phyloP scores from a whole-genome alignment of 2,329 filamentous ascomycete genomes.

The Pezicula carpinea region DNA sequence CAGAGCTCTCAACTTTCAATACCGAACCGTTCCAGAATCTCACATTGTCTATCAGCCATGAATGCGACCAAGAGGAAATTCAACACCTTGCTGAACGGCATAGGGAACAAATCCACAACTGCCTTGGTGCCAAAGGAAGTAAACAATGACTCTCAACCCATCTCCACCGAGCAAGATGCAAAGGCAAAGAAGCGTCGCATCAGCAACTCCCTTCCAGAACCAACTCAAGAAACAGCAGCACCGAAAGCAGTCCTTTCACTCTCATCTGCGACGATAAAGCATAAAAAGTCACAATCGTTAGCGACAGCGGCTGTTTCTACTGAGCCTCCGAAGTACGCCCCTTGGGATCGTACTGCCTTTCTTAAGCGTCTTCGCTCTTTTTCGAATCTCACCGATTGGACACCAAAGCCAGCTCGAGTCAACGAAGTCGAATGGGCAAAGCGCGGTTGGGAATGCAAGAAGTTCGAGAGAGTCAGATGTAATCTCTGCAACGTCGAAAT shows the following conservation, averaged over 20 bases:
- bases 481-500: slow-evolving; percentile 80
- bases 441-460: slow-evolving; percentile 82
- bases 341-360: slow-evolving; percentile 79
- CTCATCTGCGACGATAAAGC: slow-evolving; percentile 12
- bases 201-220: slow-evolving; percentile 10
- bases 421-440: slow-evolving; percentile 95
- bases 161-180: slow-evolving; percentile 20
- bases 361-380: slow-evolving; percentile 80
- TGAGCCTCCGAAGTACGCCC: slow-evolving; percentile 68
- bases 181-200: slow-evolving; percentile 27
- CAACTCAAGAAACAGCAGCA: slow-evolving; percentile 4
- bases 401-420: slow-evolving; percentile 81
- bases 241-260: slow-evolving; percentile 2
- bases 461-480: slow-evolving; percentile 79
- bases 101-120: slow-evolving; percentile 45
- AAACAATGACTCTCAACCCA: slow-evolving; percentile 33
- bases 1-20: no score
- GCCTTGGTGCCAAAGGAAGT: slow-evolving; percentile 33
- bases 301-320: slow-evolving; percentile 8
- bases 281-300: slow-evolving; percentile 21
- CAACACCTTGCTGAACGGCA: slow-evolving; percentile 66
- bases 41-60: slow-evolving; percentile 39
- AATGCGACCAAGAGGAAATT: slow-evolving; percentile 82
- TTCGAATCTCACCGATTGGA: slow-evolving; percentile 87
- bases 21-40: no score